These are phyloP conservation scores for Porcisia hertigi DNA, from an alignment of 208 protist genomes.

Conservation along the genomic window DNA sequence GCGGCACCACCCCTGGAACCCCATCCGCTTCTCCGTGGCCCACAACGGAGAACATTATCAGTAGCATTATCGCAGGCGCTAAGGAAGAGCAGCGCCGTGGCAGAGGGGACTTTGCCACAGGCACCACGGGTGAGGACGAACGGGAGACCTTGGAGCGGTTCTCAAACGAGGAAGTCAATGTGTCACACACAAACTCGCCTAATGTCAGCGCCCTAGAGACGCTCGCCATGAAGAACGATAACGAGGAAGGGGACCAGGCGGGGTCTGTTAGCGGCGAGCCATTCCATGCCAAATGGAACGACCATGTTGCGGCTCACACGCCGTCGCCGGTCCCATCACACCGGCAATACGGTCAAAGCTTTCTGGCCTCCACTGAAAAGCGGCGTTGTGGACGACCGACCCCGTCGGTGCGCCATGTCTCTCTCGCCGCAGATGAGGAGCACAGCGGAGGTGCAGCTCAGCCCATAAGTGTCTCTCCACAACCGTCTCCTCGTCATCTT, in stretches of 20 bases:
- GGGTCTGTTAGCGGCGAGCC: neutral
- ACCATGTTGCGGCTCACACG: constrained; percentile 11
- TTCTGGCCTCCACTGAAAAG: constrained; percentile 39
- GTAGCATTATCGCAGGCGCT: constrained; percentile 30
- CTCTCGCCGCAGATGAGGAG: neutral
- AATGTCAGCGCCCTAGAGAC: neutral
- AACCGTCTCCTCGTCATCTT: constrained; percentile 30
- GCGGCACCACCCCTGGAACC: neutral
- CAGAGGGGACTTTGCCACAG: neutral
- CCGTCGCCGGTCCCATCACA: constrained; percentile 39
- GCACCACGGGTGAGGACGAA: neutral
- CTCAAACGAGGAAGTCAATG: constrained; percentile 13
- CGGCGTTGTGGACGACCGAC: constrained; percentile 30
- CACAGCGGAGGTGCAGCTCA: neutral
- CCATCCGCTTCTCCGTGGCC: constrained; percentile 41
- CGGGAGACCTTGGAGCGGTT: neutral
- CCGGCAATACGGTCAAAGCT: constrained; percentile 31
- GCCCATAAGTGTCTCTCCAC: constrained; percentile 30
- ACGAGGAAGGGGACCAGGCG: neutral
- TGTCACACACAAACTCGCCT: neutral
- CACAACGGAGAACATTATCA: constrained; percentile 45
- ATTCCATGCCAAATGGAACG: neutral
- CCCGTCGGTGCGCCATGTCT: constrained; percentile 11
- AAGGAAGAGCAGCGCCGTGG: constrained; percentile 29
- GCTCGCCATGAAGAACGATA: neutral